Evolutionary conservation across 257 asterid genomes (phyloP).

Genomic region (Petrea volubilis): DNA sequence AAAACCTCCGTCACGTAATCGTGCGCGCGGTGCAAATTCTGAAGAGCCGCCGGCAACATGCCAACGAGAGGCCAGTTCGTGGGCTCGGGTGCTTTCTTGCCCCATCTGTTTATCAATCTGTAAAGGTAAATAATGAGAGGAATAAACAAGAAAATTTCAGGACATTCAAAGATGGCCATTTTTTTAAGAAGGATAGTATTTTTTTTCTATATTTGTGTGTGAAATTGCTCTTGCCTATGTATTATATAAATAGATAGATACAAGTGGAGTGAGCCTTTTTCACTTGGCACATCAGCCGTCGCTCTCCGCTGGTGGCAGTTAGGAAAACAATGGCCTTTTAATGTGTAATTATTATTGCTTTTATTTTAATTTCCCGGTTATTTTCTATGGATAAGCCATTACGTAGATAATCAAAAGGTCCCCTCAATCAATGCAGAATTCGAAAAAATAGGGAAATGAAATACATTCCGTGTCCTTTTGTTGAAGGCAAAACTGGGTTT

Average conservation of each 20-base stretch:
- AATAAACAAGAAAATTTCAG: background rate
- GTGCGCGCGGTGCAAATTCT: conserved; percentile 26
- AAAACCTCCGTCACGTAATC: conserved; percentile 37
- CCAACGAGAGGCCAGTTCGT: conserved; percentile 49
- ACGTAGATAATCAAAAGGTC: too few species aligned
- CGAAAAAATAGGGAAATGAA: too few species aligned
- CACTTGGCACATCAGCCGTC: background rate
- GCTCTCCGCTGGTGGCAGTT: background rate
- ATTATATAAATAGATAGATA: background rate
- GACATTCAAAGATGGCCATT: conserved; percentile 14
- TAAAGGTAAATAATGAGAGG: background rate
- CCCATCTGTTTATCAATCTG: background rate
- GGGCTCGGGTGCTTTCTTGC: conserved; percentile 23
- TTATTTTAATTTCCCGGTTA: too few species aligned
- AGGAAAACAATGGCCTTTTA: background rate
- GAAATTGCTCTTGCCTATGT: too few species aligned
- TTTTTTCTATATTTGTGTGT: background rate
- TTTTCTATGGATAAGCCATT: too few species aligned
- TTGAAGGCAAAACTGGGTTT: too few species aligned
- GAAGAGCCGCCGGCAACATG: conserved; percentile 41
- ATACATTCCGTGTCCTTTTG: too few species aligned
- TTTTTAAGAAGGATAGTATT: background rate
- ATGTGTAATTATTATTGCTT: too few species aligned
- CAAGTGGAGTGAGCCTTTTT: background rate
- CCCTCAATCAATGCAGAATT: too few species aligned